These are phyloP conservation scores for Eucalyptus pauciflora DNA, from an alignment of 345 rosid genomes.

Conservation along the genomic window DNA sequence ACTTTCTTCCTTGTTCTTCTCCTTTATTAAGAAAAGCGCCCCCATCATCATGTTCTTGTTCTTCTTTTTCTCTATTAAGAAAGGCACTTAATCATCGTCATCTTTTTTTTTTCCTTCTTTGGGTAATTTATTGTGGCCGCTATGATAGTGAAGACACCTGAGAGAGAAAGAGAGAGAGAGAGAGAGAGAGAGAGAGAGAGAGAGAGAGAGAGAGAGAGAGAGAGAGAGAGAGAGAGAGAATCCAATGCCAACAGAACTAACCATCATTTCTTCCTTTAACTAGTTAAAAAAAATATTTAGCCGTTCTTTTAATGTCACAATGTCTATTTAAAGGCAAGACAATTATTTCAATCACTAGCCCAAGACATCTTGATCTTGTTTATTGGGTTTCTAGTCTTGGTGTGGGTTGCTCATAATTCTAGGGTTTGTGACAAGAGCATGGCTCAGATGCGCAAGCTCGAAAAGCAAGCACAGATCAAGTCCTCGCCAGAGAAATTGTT, in stretches of 20 bases:
- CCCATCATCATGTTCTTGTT: neutral
- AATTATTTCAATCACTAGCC: neutral
- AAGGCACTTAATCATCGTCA: neutral
- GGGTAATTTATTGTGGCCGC: neutral
- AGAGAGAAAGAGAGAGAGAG: neutral
- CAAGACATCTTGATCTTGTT: neutral
- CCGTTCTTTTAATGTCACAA: neutral
- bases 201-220: neutral
- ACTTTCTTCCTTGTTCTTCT: neutral
- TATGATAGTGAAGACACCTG: neutral
- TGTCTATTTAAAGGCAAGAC: neutral
- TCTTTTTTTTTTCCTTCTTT: neutral
- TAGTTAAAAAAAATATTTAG: neutral
- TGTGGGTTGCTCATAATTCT: neutral
- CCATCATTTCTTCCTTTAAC: neutral
- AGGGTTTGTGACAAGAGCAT: neutral
- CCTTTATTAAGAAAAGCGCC: neutral
- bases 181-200: neutral
- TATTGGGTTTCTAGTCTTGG: neutral
- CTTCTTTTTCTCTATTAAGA: neutral
- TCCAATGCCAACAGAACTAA: neutral
- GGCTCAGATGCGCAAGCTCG: slow-evolving; percentile 6
- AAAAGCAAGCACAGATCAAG: slow-evolving; percentile 1
- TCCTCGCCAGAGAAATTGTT: slow-evolving; percentile 8
- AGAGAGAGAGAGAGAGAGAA: neutral